These are phyloP conservation scores for Gleditsia sinensis DNA, from an alignment of 306 rosid species.

Conservation along the genomic window DNA sequence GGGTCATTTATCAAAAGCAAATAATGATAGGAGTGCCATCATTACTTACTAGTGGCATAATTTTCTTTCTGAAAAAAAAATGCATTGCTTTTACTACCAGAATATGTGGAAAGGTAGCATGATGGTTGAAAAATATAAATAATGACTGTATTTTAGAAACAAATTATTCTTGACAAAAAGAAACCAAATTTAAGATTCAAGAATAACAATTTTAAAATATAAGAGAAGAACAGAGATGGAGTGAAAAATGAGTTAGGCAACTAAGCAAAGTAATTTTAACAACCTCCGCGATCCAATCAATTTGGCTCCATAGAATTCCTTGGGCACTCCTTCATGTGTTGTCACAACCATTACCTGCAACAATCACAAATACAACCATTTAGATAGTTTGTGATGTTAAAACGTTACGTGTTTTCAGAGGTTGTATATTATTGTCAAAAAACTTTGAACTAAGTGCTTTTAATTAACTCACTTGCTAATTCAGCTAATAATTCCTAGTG, in stretches of 20 bases:
- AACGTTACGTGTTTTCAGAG: neutral
- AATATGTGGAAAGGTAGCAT: neutral
- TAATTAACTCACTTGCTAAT: neutral
- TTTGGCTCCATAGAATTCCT: slow-evolving; percentile 91
- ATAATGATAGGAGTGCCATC: neutral
- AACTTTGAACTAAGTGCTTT: neutral
- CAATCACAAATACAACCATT: slow-evolving; percentile 27
- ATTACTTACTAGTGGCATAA: neutral
- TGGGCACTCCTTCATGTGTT: slow-evolving; percentile 94
- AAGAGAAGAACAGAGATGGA: neutral
- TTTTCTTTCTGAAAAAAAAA: neutral
- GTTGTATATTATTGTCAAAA: neutral
- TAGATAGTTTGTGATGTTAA: neutral
- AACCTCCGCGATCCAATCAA: slow-evolving; percentile 91
- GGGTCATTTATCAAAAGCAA: neutral
- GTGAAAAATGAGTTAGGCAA: slow-evolving; percentile 11
- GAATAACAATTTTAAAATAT: slow-evolving; percentile 1
- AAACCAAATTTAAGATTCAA: neutral
- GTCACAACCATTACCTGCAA: slow-evolving; percentile 93
- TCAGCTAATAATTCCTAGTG: neutral
- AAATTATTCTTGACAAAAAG: neutral
- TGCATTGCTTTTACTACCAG: neutral
- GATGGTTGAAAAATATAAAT: neutral
- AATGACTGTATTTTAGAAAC: neutral
- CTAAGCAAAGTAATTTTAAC: slow-evolving; percentile 20